phyloP scores from a whole-genome alignment of 2,329 filamentous ascomycete species.

The Lasiodiplodia citricola region DNA sequence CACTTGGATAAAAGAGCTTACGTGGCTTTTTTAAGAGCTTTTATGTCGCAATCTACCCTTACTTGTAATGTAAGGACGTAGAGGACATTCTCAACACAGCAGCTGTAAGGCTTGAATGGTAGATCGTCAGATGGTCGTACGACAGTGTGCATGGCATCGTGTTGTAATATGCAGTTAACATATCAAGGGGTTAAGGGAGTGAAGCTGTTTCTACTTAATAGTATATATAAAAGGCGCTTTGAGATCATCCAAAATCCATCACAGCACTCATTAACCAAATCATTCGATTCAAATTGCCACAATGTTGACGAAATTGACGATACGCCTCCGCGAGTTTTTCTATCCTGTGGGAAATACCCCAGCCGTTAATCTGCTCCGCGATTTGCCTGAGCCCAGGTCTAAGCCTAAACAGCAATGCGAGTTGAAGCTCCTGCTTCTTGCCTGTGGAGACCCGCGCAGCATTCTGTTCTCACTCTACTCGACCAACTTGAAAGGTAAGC shows the following conservation, averaged over 20 bases:
- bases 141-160: not conserved
- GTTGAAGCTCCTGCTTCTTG: conserved; percentile 55
- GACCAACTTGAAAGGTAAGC: not conserved
- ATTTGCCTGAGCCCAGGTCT: conserved; percentile 35
- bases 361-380: conserved; percentile 54
- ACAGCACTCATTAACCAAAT: not conserved
- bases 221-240: not conserved
- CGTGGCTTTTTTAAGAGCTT: not conserved
- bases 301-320: not conserved
- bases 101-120: not conserved
- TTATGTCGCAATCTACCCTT: not conserved
- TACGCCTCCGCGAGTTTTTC: conserved; percentile 34
- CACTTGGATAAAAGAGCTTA: not conserved
- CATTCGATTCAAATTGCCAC: not conserved
- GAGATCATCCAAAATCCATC: not conserved
- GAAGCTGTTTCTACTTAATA: not conserved
- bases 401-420: not conserved
- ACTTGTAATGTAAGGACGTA: not conserved
- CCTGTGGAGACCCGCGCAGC: conserved; percentile 62
- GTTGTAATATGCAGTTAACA: not conserved
- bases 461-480: conserved; percentile 56
- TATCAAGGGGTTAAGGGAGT: not conserved
- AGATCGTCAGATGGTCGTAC: not conserved
- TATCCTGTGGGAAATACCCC: conserved; percentile 56
- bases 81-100: not conserved